A percentile compares a stretch with the other conserved stretches of the same genome.
Evolutionary conservation across 352 stramenopile species (phyloP).

Genomic region (Phytophthora pseudosyringae): DNA sequence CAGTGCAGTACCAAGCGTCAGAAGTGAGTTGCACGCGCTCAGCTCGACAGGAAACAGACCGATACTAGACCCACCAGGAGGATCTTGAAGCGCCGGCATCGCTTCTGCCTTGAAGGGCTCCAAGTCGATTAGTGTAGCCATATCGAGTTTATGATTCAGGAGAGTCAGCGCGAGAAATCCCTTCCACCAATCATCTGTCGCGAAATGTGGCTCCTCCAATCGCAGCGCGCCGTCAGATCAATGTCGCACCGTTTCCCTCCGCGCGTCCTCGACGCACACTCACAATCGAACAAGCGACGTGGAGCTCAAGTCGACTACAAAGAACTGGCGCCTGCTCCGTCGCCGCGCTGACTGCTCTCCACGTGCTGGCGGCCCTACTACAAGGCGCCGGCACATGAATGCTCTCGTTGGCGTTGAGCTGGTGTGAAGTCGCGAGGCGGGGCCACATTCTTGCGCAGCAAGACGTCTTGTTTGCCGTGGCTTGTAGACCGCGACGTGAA

Average conservation of each 20-base stretch:
- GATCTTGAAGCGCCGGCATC: conserved; percentile 26
- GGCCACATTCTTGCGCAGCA: no score
- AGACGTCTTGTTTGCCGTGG: no score
- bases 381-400: no score
- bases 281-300: conserved; percentile 15
- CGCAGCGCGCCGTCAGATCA: background rate
- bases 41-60: background rate
- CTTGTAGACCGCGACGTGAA: no score
- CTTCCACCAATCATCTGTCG: conserved; percentile 18
- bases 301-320: conserved; percentile 8
- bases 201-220: conserved; percentile 7
- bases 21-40: background rate
- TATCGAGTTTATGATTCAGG: background rate
- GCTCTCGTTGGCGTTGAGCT: no score
- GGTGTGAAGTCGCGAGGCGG: no score
- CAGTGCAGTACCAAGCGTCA: conserved; percentile 1
- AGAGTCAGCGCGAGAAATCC: conserved; percentile 12
- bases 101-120: background rate
- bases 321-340: background rate
- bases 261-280: background rate
- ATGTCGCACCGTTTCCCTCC: conserved; percentile 9
- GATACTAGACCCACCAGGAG: background rate
- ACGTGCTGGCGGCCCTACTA: no score
- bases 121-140: conserved; percentile 10
- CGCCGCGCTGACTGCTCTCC: background rate